Conservation (phyloP, 2,329 filamentous ascomycete species). For the Alternaria burnsii region DNA sequence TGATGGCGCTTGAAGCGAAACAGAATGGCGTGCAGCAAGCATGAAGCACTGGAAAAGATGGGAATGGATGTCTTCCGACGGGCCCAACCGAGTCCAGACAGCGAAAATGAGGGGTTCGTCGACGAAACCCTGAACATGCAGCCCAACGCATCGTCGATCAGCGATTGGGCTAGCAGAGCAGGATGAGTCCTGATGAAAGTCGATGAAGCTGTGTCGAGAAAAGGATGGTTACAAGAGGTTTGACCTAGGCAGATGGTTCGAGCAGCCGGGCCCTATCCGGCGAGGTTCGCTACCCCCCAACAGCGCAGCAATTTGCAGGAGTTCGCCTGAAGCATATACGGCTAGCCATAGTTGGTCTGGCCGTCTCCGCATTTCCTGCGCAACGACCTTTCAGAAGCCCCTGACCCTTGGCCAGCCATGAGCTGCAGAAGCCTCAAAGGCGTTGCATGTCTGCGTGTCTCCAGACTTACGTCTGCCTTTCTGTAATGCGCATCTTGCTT, state of each 20-base stretch:
- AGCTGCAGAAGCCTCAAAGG: constrained; percentile 54
- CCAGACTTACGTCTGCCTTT: constrained; percentile 43
- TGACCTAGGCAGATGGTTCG: constrained; percentile 43
- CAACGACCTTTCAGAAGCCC: constrained; percentile 51
- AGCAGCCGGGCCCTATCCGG: constrained; percentile 38
- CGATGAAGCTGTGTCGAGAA: constrained; percentile 35
- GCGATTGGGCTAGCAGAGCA: constrained; percentile 28
- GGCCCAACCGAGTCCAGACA: constrained; percentile 41
- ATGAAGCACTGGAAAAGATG: constrained; percentile 37
- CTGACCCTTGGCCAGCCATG: constrained; percentile 50
- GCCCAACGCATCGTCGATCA: constrained; percentile 28
- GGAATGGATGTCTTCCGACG: constrained; percentile 26
- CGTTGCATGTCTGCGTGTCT: constrained; percentile 47
- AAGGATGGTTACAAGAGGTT: constrained; percentile 40
- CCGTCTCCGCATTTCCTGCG: constrained; percentile 53
- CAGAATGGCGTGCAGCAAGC: constrained; percentile 49
- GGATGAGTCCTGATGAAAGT: constrained; percentile 19
- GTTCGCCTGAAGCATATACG: constrained; percentile 51
- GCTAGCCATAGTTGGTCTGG: constrained; percentile 50
- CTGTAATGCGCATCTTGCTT: constrained; percentile 46
- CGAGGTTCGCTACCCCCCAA: constrained; percentile 46
- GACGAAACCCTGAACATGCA: constrained; percentile 26
- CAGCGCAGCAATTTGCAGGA: constrained; percentile 49
- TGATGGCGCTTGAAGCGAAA: constrained; percentile 47
- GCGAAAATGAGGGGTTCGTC: constrained; percentile 38